These are phyloP conservation scores for Oidiodendron maius DNA, from an alignment of 495 filamentous ascomycete genomes.

Conservation along the genomic window DNA sequence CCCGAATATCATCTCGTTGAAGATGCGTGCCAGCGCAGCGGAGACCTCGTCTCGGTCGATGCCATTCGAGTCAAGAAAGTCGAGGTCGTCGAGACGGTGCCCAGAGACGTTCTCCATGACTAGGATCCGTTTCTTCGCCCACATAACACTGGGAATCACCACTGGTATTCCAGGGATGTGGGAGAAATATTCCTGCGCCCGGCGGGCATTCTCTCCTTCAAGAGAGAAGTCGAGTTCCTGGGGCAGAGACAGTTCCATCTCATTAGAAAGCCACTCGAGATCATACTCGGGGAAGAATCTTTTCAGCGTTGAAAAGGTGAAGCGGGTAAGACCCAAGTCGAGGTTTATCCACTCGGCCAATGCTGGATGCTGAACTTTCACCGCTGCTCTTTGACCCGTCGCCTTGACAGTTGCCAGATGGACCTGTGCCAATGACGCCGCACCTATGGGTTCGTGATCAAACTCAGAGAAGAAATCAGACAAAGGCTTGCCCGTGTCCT, in stretches of 20 bases:
- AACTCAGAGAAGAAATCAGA: constrained; percentile 82
- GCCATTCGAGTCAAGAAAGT: constrained; percentile 73
- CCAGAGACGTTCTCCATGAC: constrained; percentile 95
- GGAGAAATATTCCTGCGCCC: constrained; percentile 72
- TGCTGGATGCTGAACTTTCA: constrained; percentile 93
- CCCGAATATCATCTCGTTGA: constrained; percentile 99
- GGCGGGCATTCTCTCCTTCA: constrained; percentile 81
- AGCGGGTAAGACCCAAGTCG: constrained; percentile 78
- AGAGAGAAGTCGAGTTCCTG: constrained; percentile 85
- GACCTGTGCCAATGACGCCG: constrained; percentile 91
- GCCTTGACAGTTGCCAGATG: constrained; percentile 83
- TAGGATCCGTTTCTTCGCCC: constrained; percentile 82
- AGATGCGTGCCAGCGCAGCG: constrained; percentile 82
- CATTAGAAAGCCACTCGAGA: constrained; percentile 87
- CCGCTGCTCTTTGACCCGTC: constrained; percentile 85
- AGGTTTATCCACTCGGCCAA: constrained; percentile 88
- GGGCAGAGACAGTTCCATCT: constrained; percentile 87
- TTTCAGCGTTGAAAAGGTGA: constrained; percentile 86
- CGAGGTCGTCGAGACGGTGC: constrained; percentile 81
- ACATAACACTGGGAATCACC: constrained; percentile 85
- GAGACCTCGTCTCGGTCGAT: constrained; percentile 97
- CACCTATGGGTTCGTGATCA: constrained; percentile 72
- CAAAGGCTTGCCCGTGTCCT: constrained; percentile 76
- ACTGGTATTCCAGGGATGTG: constrained; percentile 64
- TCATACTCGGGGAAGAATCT: constrained; percentile 96